A percentile compares a stretch with the other conserved stretches of the same genome.
These are phyloP conservation scores for Ascochyta koolunga DNA, from an alignment of 2,329 filamentous ascomycete species.

Conservation along the genomic window DNA sequence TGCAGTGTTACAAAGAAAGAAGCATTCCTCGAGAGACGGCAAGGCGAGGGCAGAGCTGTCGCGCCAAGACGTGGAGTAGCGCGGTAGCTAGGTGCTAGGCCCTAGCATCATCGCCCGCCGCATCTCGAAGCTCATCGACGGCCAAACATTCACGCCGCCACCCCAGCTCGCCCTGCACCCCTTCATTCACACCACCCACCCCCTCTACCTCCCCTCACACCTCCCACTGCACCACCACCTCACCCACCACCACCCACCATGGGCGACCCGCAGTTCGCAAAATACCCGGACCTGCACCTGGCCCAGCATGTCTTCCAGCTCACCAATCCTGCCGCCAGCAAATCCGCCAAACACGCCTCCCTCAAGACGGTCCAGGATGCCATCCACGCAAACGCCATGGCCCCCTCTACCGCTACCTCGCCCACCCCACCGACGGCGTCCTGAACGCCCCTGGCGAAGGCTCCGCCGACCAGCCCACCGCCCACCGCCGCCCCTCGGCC, in stretches of 20 bases:
- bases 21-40: not conserved
- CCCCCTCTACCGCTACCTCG: constrained; percentile 82
- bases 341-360: constrained; percentile 70
- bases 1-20: no score
- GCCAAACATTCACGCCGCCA: constrained; percentile 1
- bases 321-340: constrained; percentile 76
- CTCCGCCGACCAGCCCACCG: constrained; percentile 53
- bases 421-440: constrained; percentile 81
- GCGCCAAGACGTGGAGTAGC: not conserved
- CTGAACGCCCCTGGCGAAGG: constrained; percentile 77
- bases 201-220: constrained; percentile 2
- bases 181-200: not conserved
- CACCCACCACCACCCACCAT: constrained; percentile 39
- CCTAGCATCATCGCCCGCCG: constrained; percentile 19
- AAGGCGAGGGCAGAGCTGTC: not conserved
- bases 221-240: constrained; percentile 13
- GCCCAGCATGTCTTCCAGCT: constrained; percentile 86
- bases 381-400: constrained; percentile 84
- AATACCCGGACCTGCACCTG: constrained; percentile 81
- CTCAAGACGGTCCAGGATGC: constrained; percentile 79
- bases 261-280: constrained; percentile 85
- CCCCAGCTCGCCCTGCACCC: constrained; percentile 3
- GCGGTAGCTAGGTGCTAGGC: not conserved
- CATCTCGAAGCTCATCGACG: not conserved
- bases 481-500: constrained; percentile 64